Evolutionary conservation across 805 yeast species (phyloP).

Genomic region (Peterozyma toletana): DNA sequence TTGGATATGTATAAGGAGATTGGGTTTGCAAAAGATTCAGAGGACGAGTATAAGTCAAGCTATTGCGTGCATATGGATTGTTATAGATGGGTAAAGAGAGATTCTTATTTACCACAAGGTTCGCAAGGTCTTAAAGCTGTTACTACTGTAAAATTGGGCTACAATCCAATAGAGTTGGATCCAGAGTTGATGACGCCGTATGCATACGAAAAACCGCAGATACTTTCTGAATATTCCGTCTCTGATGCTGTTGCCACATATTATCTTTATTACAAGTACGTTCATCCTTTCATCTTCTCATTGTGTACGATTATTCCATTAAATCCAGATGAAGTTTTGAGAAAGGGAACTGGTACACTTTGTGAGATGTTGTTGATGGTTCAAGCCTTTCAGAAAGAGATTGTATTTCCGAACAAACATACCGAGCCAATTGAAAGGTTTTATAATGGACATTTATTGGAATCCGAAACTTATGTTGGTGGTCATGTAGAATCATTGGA

Average conservation of each 20-base stretch:
- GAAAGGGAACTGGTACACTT: conserved; percentile 97
- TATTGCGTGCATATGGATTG: conserved; percentile 98
- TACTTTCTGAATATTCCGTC: conserved; percentile 91
- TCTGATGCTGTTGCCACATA: conserved; percentile 99
- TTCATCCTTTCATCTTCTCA: conserved; percentile 94
- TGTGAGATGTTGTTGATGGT: conserved; percentile 98
- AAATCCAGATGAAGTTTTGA: conserved; percentile 90
- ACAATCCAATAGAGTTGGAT: conserved; percentile 92
- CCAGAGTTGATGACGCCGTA: conserved; percentile 98
- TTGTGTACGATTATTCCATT: conserved; percentile 92
- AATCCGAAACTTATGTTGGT: conserved; percentile 96
- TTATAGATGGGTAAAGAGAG: conserved; percentile 96
- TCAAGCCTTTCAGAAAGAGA: conserved; percentile 76
- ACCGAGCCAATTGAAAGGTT: conserved; percentile 91
- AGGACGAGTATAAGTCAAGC: conserved; percentile 87
- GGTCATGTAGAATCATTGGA: conserved; percentile 98
- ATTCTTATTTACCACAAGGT: conserved; percentile 95
- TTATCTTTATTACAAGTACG: conserved; percentile 91
- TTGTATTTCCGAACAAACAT: conserved; percentile 88
- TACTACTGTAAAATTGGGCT: conserved; percentile 90
- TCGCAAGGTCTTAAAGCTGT: conserved; percentile 98
- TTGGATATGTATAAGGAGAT: conserved; percentile 86
- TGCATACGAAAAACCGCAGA: conserved; percentile 90
- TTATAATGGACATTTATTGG: conserved; percentile 88
- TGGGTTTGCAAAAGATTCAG: conserved; percentile 85